These are phyloP conservation scores for Lasiodiplodia citricola DNA, from an alignment of 2,329 filamentous ascomycete species.

Conservation along the genomic window DNA sequence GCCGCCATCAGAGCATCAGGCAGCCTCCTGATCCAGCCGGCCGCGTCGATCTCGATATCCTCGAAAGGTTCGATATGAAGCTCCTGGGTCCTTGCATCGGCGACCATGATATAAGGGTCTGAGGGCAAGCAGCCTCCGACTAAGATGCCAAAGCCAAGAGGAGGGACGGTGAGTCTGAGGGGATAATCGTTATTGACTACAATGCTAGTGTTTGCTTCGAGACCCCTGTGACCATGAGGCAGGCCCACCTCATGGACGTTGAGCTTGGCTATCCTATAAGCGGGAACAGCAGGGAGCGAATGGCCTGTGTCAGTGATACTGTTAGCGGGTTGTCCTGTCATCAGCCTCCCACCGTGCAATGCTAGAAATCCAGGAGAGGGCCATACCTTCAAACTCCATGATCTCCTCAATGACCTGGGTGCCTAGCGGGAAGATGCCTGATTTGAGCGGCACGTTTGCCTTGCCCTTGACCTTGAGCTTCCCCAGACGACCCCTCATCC, in stretches of 20 bases:
- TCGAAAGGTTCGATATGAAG: constrained; percentile 71
- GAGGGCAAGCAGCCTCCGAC: constrained; percentile 78
- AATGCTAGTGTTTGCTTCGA: constrained; percentile 81
- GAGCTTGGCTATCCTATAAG: constrained; percentile 81
- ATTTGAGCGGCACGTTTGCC: constrained; percentile 74
- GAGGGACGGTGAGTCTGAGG: constrained; percentile 75
- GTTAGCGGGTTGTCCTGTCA: constrained; percentile 41
- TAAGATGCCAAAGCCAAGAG: constrained; percentile 82
- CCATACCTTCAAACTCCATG: constrained; percentile 82
- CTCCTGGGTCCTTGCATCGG: constrained; percentile 71
- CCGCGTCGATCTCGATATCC: constrained; percentile 71
- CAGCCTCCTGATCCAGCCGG: constrained; percentile 73
- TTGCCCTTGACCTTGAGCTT: constrained; percentile 74
- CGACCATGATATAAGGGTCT: constrained; percentile 78
- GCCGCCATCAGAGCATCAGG: constrained; percentile 72
- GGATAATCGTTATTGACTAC: constrained; percentile 78
- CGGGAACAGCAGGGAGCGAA: constrained; percentile 77
- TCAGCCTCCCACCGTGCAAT: constrained; percentile 52
- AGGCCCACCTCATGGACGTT: constrained; percentile 74
- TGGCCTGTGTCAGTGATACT: constrained; percentile 44
- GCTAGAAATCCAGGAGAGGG: constrained; percentile 66
- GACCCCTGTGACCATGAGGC: constrained; percentile 63
- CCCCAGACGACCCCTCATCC: constrained; percentile 78
- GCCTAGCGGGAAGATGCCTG: constrained; percentile 80
- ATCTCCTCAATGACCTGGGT: constrained; percentile 76